Evolutionary conservation across 371 early-diverging fungal genomes (phyloP).

Genomic region (Mucor sp.): DNA sequence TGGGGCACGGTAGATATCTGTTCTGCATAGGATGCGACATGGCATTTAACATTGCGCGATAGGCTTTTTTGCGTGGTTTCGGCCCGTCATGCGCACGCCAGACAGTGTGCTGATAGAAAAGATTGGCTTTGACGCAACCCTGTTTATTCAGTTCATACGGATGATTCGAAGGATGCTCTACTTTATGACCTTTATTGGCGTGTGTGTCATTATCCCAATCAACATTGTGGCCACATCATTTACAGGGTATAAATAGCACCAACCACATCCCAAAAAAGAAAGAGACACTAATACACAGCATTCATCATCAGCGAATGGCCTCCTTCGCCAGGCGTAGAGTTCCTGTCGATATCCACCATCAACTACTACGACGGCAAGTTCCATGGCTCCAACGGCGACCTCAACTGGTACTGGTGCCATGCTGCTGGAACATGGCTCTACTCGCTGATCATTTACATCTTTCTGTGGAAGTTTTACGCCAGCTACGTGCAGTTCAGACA

Average conservation of each 20-base stretch:
- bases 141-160: constrained; percentile 76
- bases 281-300: not conserved
- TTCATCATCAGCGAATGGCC: constrained; percentile 38
- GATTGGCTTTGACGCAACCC: constrained; percentile 78
- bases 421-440: constrained; percentile 59
- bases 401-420: constrained; percentile 64
- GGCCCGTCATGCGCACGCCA: constrained; percentile 58
- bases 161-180: constrained; percentile 62
- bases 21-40: not conserved
- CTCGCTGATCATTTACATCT: constrained; percentile 49
- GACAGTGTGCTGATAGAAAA: constrained; percentile 64
- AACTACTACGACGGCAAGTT: constrained; percentile 38
- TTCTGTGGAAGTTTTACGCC: constrained; percentile 50
- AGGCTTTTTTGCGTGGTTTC: constrained; percentile 69
- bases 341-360: constrained; percentile 42
- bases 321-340: constrained; percentile 35
- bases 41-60: not conserved
- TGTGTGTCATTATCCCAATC: constrained; percentile 64
- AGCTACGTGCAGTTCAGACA: constrained; percentile 59
- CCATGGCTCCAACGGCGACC: constrained; percentile 26
- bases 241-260: constrained; percentile 43
- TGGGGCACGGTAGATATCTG: constrained; percentile 27
- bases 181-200: constrained; percentile 61
- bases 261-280: not conserved
- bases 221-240: constrained; percentile 59